phyloP scores from a whole-genome alignment of 2,329 filamentous ascomycete genomes.

The Xylaria arbuscula region DNA sequence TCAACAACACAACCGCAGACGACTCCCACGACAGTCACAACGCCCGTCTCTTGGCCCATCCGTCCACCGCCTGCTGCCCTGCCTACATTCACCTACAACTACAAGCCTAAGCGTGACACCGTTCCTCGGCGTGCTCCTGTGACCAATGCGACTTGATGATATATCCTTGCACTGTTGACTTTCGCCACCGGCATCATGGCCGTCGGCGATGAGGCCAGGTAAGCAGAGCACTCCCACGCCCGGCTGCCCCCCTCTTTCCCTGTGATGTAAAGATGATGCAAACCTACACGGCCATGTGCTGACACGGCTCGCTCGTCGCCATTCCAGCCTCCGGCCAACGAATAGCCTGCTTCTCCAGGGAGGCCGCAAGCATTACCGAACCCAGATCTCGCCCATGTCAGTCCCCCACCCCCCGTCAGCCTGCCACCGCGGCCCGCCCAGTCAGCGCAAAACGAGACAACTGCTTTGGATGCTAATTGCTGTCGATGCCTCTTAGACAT shows the following conservation, averaged over 20 bases:
- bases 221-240: slow-evolving; percentile 32
- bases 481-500: slow-evolving; percentile 64
- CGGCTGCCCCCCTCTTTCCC: not conserved
- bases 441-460: too few relatives aligned
- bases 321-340: slow-evolving; percentile 70
- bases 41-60: not conserved
- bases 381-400: slow-evolving; percentile 73
- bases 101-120: not conserved
- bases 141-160: slow-evolving; percentile 49
- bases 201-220: slow-evolving; percentile 65
- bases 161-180: slow-evolving; percentile 38
- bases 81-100: not conserved
- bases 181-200: slow-evolving; percentile 60
- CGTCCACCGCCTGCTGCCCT: not conserved
- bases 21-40: not conserved
- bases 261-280: not conserved
- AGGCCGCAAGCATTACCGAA: slow-evolving; percentile 74
- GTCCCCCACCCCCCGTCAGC: slow-evolving; percentile 45
- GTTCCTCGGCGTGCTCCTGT: slow-evolving; percentile 35
- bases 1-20: not conserved
- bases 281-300: slow-evolving; percentile 9
- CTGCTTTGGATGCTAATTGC: slow-evolving; percentile 28
- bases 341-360: slow-evolving; percentile 70
- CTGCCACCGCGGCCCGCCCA: too few relatives aligned
- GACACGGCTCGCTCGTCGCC: slow-evolving; percentile 15